A percentile compares a stretch with the other conserved stretches of the same genome.
Conservation (phyloP, 306 rosid species). For the Pueraria montana region DNA sequence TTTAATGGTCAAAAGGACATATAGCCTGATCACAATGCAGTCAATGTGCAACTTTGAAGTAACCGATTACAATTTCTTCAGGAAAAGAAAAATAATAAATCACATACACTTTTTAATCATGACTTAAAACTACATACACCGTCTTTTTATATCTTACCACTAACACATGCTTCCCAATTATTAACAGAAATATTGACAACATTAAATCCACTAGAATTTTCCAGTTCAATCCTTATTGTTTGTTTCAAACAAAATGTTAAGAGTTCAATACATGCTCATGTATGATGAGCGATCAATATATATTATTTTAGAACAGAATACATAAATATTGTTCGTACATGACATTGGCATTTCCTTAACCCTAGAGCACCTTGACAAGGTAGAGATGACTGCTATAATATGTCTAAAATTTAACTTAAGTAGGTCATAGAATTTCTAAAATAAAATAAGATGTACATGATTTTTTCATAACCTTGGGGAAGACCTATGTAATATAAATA, state of each 20-base stretch:
- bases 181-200: slow-evolving; percentile 3
- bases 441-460: not conserved
- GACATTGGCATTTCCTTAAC: not conserved
- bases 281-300: no score
- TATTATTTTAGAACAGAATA: not conserved
- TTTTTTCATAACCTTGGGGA: not conserved
- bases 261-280: no score
- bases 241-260: not conserved
- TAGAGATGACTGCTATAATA: not conserved
- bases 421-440: not conserved
- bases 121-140: not conserved
- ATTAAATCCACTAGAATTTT: not conserved
- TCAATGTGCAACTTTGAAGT: slow-evolving; percentile 7
- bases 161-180: not conserved
- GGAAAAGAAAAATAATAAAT: slow-evolving; percentile 2
- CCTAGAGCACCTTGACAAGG: slow-evolving; percentile 8
- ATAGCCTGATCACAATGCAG: not conserved
- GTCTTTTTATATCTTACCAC: not conserved
- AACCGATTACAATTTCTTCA: not conserved
- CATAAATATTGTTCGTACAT: not conserved
- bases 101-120: not conserved
- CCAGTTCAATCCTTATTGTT: not conserved
- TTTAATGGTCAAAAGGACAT: not conserved
- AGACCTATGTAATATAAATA: not conserved
- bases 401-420: slow-evolving; percentile 1